A percentile compares a stretch with the other conserved stretches of the same genome.
Conservation (phyloP, 192 early-diverging fungal genomes). For the Coemansia sp. region DNA sequence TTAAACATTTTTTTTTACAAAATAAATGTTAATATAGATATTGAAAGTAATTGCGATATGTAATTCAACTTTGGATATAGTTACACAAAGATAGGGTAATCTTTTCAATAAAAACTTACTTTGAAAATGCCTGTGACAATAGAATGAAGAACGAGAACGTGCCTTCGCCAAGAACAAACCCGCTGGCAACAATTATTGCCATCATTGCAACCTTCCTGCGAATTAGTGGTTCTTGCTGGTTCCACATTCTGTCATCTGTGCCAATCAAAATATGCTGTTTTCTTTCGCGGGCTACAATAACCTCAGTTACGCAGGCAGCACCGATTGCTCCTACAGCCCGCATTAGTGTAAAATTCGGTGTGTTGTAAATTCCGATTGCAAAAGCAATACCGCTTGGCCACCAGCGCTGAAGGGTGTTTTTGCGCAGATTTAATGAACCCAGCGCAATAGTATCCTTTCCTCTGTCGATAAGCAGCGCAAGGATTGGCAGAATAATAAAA, state of each 20-base stretch:
- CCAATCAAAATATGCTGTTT: not conserved
- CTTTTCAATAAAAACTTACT: too few species aligned
- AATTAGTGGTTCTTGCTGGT: slow-evolving; percentile 10
- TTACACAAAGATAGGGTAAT: too few species aligned
- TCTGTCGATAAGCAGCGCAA: slow-evolving; percentile 1
- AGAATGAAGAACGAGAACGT: slow-evolving; percentile 65
- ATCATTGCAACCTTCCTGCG: slow-evolving; percentile 52
- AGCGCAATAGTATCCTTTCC: not conserved
- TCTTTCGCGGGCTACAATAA: slow-evolving; percentile 12
- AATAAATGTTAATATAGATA: too few species aligned
- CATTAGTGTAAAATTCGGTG: slow-evolving; percentile 71
- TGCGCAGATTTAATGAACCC: slow-evolving; percentile 12
- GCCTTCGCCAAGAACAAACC: slow-evolving; percentile 75
- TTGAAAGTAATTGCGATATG: too few species aligned
- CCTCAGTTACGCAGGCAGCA: slow-evolving; percentile 41
- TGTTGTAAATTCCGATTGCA: slow-evolving; percentile 78
- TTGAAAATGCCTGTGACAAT: slow-evolving; percentile 35
- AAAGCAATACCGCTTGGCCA: slow-evolving; percentile 75
- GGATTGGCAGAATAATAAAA: slow-evolving; percentile 52
- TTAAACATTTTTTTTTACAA: too few species aligned
- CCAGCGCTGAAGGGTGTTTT: slow-evolving; percentile 43
- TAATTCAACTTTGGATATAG: too few species aligned
- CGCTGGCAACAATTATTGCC: slow-evolving; percentile 70
- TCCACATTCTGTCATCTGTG: not conserved
- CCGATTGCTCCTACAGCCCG: slow-evolving; percentile 61